Conservation (phyloP, 1,284 basidiomycete genomes). For the Taiwanofungus camphoratus region DNA sequence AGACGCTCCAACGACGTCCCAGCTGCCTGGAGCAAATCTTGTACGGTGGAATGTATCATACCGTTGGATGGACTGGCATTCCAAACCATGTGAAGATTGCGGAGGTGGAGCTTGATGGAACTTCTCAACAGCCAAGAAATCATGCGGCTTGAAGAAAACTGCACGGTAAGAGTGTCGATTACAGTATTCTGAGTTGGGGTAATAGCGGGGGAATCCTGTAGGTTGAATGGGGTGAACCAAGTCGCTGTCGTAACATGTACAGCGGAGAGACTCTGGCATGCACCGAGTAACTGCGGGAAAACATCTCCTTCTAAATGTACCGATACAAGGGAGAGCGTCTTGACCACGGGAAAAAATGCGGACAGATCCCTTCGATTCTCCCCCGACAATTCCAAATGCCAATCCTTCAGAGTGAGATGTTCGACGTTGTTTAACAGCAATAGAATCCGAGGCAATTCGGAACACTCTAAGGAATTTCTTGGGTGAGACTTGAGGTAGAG, state of each 20-base stretch:
- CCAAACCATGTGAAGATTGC: slow-evolving; percentile 1
- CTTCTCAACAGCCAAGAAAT: slow-evolving; percentile 4
- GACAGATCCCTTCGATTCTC: neutral
- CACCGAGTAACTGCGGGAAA: slow-evolving; percentile 3
- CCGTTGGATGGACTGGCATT: slow-evolving; percentile 1
- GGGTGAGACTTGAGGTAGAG: slow-evolving; percentile 4
- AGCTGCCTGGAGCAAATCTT: neutral
- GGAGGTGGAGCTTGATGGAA: slow-evolving; percentile 1
- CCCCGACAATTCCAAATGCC: slow-evolving; percentile 4
- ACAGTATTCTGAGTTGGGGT: neutral
- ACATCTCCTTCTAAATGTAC: slow-evolving; percentile 3
- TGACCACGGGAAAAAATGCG: slow-evolving; percentile 3
- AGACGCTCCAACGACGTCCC: slow-evolving; percentile 2
- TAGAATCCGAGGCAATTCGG: slow-evolving; percentile 5
- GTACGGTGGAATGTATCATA: slow-evolving; percentile 1
- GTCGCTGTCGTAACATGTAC: slow-evolving; percentile 5
- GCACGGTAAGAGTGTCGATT: slow-evolving; percentile 1
- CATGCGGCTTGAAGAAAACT: slow-evolving; percentile 1
- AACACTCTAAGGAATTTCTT: slow-evolving; percentile 7
- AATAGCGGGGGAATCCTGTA: neutral
- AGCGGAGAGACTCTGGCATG: slow-evolving; percentile 2
- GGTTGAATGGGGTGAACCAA: neutral
- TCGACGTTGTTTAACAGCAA: slow-evolving; percentile 4
- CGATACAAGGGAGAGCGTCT: slow-evolving; percentile 2
- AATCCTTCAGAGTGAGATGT: slow-evolving; percentile 4